These are phyloP conservation scores for Fusarium multiceps DNA, from an alignment of 2,329 filamentous ascomycete species.

Conservation along the genomic window DNA sequence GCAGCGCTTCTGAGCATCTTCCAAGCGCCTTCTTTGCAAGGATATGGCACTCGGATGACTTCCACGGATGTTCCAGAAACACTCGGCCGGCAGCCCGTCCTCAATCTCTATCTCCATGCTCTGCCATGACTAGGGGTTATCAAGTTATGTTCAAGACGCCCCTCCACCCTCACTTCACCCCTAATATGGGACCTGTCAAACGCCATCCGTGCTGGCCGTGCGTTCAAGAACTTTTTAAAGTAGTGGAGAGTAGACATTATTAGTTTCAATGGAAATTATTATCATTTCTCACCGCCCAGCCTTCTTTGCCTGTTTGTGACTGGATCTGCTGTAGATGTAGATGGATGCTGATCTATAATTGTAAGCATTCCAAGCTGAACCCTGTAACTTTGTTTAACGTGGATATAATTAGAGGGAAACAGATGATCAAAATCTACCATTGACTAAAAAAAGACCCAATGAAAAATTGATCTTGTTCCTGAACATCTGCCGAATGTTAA, in stretches of 20 bases:
- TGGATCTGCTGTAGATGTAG: not conserved
- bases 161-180: constrained; percentile 11
- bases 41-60: constrained; percentile 24
- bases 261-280: constrained; percentile 16
- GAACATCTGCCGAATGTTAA: constrained; percentile 9
- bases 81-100: constrained; percentile 36
- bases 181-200: constrained; percentile 28
- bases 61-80: constrained; percentile 43
- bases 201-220: constrained; percentile 3
- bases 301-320: not conserved
- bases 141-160: constrained; percentile 15
- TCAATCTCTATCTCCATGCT: constrained; percentile 3
- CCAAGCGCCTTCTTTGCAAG: constrained; percentile 42
- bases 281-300: constrained; percentile 20
- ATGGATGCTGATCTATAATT: not conserved
- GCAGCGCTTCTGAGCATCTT: constrained; percentile 38
- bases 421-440: not conserved
- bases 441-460: not conserved
- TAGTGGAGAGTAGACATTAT: constrained; percentile 14
- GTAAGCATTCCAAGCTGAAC: not conserved
- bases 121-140: constrained; percentile 2
- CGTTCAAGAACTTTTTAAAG: constrained; percentile 4
- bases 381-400: not conserved
- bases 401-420: not conserved
- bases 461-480: not conserved